A percentile compares a stretch with the other conserved stretches of the same genome.
These are phyloP conservation scores for Amanita pseudoporphyria DNA, from an alignment of 768 basidiomycete species.

Conservation along the genomic window DNA sequence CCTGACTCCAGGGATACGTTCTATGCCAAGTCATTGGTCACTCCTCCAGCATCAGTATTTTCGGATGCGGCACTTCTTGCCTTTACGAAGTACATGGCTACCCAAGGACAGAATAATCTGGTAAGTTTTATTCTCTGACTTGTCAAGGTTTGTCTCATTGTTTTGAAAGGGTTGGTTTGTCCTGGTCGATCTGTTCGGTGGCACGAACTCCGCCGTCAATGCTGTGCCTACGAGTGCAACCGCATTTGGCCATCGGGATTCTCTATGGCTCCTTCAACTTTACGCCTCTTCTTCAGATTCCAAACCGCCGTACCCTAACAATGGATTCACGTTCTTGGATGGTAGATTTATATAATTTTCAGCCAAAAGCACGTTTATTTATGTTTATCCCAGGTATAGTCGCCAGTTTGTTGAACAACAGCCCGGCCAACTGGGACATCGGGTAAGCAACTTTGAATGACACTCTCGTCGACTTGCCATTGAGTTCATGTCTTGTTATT, in stretches of 20 bases:
- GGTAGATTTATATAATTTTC: slow-evolving; percentile 15
- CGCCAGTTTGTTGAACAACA: slow-evolving; percentile 22
- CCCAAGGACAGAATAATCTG: slow-evolving; percentile 22
- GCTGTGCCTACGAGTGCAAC: slow-evolving; percentile 27
- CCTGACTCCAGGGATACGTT: slow-evolving; percentile 28
- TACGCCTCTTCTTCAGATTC: slow-evolving; percentile 32
- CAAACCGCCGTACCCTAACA: slow-evolving; percentile 31
- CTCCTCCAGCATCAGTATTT: slow-evolving; percentile 21
- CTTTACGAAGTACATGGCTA: slow-evolving; percentile 26
- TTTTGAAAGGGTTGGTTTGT: slow-evolving; percentile 25
- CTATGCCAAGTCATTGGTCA: slow-evolving; percentile 35
- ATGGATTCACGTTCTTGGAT: slow-evolving; percentile 36
- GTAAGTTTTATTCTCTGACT: slow-evolving; percentile 11
- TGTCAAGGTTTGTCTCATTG: background rate
- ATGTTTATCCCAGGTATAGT: slow-evolving; percentile 20
- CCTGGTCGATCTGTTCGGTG: slow-evolving; percentile 34
- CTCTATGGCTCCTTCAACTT: slow-evolving; percentile 38
- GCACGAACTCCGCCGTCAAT: slow-evolving; percentile 36
- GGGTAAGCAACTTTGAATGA: slow-evolving; percentile 16
- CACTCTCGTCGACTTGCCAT: background rate
- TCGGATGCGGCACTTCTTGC: slow-evolving; percentile 19
- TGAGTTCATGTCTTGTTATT: background rate
- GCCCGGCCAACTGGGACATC: slow-evolving; percentile 24
- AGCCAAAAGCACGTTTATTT: background rate
- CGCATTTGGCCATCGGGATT: slow-evolving; percentile 34